Conservation (phyloP, 345 rosid species). For the Adansonia digitata region DNA sequence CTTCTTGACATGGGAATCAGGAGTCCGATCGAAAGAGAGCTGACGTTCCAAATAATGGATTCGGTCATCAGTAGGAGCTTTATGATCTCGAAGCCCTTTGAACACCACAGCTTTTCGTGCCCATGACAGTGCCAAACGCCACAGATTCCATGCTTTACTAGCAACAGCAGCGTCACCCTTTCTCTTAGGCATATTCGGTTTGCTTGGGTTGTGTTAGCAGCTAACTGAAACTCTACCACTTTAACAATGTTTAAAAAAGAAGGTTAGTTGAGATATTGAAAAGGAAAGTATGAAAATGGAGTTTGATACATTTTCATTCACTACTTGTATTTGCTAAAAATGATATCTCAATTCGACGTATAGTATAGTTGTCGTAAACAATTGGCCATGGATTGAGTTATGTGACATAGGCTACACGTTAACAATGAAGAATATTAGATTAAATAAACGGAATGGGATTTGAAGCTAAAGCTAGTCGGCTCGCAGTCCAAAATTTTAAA, state of each 20-base stretch:
- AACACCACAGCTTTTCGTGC: neutral
- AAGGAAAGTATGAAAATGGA: neutral
- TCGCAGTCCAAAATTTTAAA: no score
- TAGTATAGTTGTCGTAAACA: neutral
- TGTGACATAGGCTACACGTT: neutral
- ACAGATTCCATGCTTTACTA: neutral
- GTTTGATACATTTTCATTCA: neutral
- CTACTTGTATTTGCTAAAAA: neutral
- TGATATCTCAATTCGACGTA: neutral
- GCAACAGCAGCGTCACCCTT: neutral
- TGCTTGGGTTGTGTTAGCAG: neutral
- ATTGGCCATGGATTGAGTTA: neutral
- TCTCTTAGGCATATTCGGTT: neutral
- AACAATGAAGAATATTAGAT: neutral
- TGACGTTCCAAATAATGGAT: neutral
- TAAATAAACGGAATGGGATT: no score
- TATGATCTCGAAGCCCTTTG: neutral
- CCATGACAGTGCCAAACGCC: neutral
- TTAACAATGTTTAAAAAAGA: neutral
- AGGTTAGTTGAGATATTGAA: neutral
- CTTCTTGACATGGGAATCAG: slow-evolving; percentile 1
- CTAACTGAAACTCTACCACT: neutral
- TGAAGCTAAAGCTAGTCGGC: no score
- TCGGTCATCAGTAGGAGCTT: neutral
- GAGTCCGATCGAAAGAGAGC: neutral